Percentiles rank a stretch among this genome's conserved stretches.
phyloP scores from a whole-genome alignment of 78 protist species.

The Creolimax fragrantissima region DNA sequence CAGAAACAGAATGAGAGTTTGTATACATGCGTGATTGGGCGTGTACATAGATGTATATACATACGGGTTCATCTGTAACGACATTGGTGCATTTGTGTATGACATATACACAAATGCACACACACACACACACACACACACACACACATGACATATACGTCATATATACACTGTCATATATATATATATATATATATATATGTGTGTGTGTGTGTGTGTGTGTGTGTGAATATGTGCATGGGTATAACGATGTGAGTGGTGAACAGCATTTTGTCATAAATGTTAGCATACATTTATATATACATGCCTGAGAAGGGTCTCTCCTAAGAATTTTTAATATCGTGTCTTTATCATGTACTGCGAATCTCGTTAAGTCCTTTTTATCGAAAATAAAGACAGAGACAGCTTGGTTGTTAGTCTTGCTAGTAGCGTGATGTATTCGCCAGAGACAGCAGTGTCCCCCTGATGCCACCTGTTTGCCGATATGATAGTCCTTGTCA shows the following conservation, averaged over 20 bases:
- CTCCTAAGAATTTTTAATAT: neutral
- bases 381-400: neutral
- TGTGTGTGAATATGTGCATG: neutral
- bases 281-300: neutral
- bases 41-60: too few species aligned
- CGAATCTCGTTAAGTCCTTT: neutral
- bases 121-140: neutral
- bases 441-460: neutral
- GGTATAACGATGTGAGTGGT: neutral
- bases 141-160: neutral
- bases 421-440: neutral
- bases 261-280: neutral
- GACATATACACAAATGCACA: neutral
- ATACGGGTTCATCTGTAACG: neutral
- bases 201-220: neutral
- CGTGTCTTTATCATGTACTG: neutral
- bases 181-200: neutral
- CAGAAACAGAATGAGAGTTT: too few species aligned
- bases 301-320: neutral
- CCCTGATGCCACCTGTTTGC: neutral
- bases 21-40: too few species aligned
- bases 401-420: neutral
- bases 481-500: neutral
- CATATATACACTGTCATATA: neutral
- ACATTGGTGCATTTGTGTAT: neutral